Evolutionary conservation across 768 basidiomycete species (phyloP), one percentile per base, ranked within the genome.

Genomic region (Tulasnella sp.): DNA sequence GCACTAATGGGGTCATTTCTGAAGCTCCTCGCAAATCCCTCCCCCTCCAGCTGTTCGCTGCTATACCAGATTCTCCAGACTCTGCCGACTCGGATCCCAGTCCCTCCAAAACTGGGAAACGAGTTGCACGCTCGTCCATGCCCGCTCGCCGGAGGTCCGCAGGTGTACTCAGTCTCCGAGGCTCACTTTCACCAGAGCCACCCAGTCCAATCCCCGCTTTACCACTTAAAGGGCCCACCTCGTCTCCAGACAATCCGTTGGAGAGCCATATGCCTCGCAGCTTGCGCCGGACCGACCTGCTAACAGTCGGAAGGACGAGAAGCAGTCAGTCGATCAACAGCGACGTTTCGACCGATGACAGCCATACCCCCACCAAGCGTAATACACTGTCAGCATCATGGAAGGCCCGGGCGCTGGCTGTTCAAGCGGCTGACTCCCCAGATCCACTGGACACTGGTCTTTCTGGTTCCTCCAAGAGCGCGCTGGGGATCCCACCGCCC

Each of bases 11-110:
- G 54, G 29, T 67, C n/a, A 7, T 72, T n/a, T 31, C n/a, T 36
- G 9, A 69, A 77, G 77, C 76, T 4, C 77, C 71, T 19, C 77
- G 77, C 17, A 78, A 78, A 40, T 77, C 77, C 15, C 37, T 78
- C 3, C 77, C 77, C 15, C 34, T 52, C 19, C 77, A 68, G 38
- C 42, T 78, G 71, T 67, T 64, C 25, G 72, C 17, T 7, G 31
- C 37, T n/a, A 77, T 34, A 25, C 71, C 67, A 19, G 36, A 34
- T 39, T 70, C 31, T 54, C 52, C 52, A 22, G 76, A 76, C 72
- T 78, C 77, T 25, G 54, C 77, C 7, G 77, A 78, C n/a, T 77
- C 77, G 5, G 77, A 78, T 38, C 34, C 49, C 17, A 70, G 76
- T 25, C 64, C 77, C 11, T 71, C 67, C 64, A 75, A 75, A 22